Conservation (phyloP, 2,329 filamentous ascomycete species). For the Epichloe gansuensis region DNA sequence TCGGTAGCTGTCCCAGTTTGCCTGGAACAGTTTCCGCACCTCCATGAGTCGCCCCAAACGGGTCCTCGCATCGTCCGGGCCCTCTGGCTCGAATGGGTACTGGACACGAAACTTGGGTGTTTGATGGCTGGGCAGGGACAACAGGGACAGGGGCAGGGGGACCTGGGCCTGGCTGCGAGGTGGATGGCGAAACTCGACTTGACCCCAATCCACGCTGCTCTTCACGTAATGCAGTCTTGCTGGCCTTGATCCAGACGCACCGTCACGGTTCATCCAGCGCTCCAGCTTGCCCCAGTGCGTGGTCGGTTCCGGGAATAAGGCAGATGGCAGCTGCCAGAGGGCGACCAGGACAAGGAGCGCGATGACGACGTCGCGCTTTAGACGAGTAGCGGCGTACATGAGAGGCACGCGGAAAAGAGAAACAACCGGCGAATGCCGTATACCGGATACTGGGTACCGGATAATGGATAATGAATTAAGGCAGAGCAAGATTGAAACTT, state of each 20-base stretch:
- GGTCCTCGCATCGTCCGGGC: neutral
- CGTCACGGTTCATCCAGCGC: constrained; percentile 17
- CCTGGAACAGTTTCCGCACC: constrained; percentile 22
- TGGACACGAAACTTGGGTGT: constrained; percentile 18
- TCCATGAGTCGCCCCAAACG: constrained; percentile 18
- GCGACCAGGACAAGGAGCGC: neutral
- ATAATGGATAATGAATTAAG: too few species aligned
- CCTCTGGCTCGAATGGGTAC: constrained; percentile 10
- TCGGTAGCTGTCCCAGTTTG: constrained; percentile 39
- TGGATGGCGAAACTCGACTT: constrained; percentile 9
- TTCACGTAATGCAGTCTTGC: constrained; percentile 2
- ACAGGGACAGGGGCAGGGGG: too few species aligned
- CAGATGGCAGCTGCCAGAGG: neutral
- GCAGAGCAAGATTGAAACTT: too few species aligned
- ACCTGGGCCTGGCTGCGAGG: too few species aligned
- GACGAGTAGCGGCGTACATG: too few species aligned
- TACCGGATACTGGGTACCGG: too few species aligned
- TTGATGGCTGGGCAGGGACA: constrained; percentile 5
- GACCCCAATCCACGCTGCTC: constrained; percentile 26
- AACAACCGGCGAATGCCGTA: too few species aligned
- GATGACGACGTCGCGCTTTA: too few species aligned
- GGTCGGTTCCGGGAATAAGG: neutral
- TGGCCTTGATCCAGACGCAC: neutral
- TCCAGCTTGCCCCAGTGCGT: neutral
- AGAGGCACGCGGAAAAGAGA: too few species aligned